These are phyloP conservation scores for Cladochytrium replicatum DNA, from an alignment of 192 early-diverging fungal species.

Conservation along the genomic window DNA sequence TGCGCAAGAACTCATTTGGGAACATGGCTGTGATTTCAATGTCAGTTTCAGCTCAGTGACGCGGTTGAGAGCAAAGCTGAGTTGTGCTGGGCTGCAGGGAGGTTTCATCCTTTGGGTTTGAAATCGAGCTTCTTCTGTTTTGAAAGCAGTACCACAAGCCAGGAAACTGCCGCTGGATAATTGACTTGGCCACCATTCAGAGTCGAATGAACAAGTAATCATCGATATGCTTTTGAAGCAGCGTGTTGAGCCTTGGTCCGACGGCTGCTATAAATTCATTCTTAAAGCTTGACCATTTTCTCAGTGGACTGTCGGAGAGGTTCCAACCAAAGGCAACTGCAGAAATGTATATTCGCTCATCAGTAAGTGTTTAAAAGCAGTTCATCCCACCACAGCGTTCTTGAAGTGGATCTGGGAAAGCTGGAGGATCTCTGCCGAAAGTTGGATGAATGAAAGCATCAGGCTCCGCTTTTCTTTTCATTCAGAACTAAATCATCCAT, in stretches of 20 bases:
- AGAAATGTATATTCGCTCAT: no score
- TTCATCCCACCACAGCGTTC: constrained; percentile 46
- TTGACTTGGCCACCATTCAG: no score
- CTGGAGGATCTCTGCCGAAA: constrained; percentile 60
- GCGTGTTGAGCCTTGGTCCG: constrained; percentile 68
- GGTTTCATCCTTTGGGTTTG: constrained; percentile 81
- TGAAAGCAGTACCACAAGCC: constrained; percentile 55
- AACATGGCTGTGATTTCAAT: constrained; percentile 56
- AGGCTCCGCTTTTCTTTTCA: constrained; percentile 55
- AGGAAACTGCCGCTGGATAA: constrained; percentile 57
- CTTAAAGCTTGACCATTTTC: constrained; percentile 76
- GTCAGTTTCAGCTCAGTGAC: no score
- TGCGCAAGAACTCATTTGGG: constrained; percentile 66
- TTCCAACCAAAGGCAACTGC: constrained; percentile 55
- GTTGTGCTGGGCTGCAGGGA: constrained; percentile 39
- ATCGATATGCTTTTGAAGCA: constrained; percentile 63
- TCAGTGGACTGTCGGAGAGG: constrained; percentile 68
- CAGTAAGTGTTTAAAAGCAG: no score
- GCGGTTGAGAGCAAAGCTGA: constrained; percentile 7
- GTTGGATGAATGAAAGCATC: constrained; percentile 55
- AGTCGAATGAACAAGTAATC: constrained; percentile 24
- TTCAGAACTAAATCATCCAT: constrained; percentile 62
- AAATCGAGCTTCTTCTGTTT: constrained; percentile 88
- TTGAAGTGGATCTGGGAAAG: constrained; percentile 78
- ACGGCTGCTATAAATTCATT: constrained; percentile 79